These are phyloP conservation scores for Exophiala sp. DNA, from an alignment of 2,329 filamentous ascomycete genomes.

Conservation along the genomic window DNA sequence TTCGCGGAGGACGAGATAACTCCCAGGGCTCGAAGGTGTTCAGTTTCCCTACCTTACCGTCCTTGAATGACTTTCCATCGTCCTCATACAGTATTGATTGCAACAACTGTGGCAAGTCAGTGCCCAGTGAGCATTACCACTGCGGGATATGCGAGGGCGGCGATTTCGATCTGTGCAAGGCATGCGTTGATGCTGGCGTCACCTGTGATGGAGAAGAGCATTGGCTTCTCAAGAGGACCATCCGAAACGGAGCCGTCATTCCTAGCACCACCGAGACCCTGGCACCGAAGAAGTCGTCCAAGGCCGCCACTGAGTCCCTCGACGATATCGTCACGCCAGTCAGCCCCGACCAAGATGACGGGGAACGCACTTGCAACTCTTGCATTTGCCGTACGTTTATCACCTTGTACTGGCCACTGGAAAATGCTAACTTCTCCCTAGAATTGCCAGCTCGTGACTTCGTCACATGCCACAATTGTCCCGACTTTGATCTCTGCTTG, in stretches of 20 bases:
- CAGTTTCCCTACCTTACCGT: conserved; percentile 33
- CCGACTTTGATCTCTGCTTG: conserved; percentile 89
- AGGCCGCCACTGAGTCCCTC: conserved; percentile 17
- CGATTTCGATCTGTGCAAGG: conserved; percentile 86
- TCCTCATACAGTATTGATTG: conserved; percentile 78
- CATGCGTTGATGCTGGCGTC: conserved; percentile 68
- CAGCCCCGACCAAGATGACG: conserved; percentile 17
- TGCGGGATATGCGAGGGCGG: conserved; percentile 89
- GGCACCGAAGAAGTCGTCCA: conserved; percentile 51
- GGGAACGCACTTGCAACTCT: conserved; percentile 54
- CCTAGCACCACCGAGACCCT: conserved; percentile 82
- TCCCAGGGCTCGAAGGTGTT: conserved; percentile 12
- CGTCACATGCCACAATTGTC: conserved; percentile 75
- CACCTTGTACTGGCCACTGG: background rate
- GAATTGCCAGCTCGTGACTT: conserved; percentile 72
- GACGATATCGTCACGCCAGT: conserved; percentile 19
- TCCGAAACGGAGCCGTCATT: conserved; percentile 70
- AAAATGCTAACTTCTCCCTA: conserved; percentile 32
- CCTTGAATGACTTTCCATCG: conserved; percentile 33
- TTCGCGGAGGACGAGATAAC: conserved; percentile 4
- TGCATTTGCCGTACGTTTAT: conserved; percentile 54
- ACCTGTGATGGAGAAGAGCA: conserved; percentile 74
- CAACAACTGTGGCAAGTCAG: conserved; percentile 76
- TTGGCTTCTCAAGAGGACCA: conserved; percentile 88
- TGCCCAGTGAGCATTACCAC: conserved; percentile 82